phyloP scores from a whole-genome alignment of 2,329 filamentous ascomycete species.

The Venturia nashicola region DNA sequence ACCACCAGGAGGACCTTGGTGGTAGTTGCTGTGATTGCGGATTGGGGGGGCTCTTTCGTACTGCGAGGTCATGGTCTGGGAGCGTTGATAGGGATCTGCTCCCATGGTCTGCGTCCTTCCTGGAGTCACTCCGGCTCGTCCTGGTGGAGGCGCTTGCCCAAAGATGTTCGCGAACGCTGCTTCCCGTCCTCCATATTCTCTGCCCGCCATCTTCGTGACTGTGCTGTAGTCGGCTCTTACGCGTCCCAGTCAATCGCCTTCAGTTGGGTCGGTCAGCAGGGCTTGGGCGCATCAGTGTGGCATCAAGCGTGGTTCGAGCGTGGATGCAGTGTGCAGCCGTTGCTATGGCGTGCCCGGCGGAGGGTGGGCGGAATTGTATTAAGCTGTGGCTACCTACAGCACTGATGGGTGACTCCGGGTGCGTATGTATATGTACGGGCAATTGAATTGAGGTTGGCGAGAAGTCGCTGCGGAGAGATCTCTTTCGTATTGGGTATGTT shows the following conservation, averaged over 20 bases:
- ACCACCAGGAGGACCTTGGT: neutral
- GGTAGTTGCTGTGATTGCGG: slow-evolving; percentile 9
- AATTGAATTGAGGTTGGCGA: neutral
- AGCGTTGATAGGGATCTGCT: slow-evolving; percentile 32
- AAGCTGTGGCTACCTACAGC: neutral
- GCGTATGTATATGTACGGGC: neutral
- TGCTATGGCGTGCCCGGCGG: neutral
- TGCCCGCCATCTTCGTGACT: slow-evolving; percentile 24
- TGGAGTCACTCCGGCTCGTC: slow-evolving; percentile 22
- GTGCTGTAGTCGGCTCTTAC: neutral
- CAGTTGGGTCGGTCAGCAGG: neutral
- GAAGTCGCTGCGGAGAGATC: neutral
- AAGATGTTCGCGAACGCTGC: slow-evolving; percentile 95
- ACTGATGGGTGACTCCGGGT: neutral
- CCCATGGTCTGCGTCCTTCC: neutral
- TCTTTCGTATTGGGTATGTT: neutral
- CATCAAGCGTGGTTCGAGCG: neutral
- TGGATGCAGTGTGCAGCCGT: neutral
- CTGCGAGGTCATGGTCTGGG: slow-evolving; percentile 88
- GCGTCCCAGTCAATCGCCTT: neutral
- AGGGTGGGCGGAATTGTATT: neutral
- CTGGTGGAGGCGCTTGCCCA: slow-evolving; percentile 63
- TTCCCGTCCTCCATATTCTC: slow-evolving; percentile 64
- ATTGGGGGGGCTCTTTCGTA: slow-evolving; percentile 13
- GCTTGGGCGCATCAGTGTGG: neutral